Conservation (phyloP, 176 grass and related monocot species). For the Zoysia japonica region DNA sequence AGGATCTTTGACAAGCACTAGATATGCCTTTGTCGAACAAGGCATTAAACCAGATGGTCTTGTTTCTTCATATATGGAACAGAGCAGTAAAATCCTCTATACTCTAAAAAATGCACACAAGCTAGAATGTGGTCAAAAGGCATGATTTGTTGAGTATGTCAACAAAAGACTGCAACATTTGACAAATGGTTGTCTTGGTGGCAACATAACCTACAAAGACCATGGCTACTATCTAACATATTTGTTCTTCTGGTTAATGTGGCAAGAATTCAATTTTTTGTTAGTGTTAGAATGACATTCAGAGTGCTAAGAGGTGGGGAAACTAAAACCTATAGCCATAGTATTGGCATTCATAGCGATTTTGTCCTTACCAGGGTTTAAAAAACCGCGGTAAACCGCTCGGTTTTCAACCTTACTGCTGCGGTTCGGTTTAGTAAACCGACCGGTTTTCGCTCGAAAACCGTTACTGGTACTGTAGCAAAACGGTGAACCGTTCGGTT, state of each 20-base stretch:
- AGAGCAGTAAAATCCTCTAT: no score
- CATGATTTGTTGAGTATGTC: neutral
- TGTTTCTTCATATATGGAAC: no score
- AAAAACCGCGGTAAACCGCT: no score
- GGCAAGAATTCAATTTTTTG: neutral
- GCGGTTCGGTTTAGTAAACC: no score
- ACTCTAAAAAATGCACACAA: neutral
- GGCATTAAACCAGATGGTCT: no score
- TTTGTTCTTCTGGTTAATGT: neutral
- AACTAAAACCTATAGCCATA: neutral
- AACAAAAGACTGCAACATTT: neutral
- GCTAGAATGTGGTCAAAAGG: constrained; percentile 1
- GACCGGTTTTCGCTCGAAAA: no score
- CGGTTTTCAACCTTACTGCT: no score
- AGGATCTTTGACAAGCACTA: no score
- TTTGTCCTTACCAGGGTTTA: neutral
- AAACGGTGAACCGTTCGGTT: no score
- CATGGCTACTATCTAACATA: neutral
- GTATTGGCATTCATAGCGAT: neutral
- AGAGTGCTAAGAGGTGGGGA: neutral
- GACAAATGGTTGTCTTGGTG: neutral
- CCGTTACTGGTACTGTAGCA: no score
- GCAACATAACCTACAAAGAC: neutral
- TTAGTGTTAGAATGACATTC: neutral
- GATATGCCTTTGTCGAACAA: no score